Base-by-base conservation (phyloP, 371 early-diverging fungal genomes). In the Parasitella parasitica region DNA sequence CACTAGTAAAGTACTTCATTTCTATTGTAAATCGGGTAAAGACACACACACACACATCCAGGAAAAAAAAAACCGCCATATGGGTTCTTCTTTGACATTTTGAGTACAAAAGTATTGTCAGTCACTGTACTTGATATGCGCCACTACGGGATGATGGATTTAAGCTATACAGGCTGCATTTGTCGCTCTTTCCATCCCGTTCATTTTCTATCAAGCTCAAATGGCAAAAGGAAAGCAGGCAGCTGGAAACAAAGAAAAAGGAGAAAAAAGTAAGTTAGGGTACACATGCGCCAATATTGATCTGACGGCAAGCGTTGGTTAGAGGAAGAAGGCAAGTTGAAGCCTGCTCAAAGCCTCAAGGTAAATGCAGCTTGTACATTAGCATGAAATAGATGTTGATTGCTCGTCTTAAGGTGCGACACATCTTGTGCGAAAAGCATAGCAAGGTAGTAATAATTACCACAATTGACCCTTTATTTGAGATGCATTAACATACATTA, bases 391-490 rank as follows among this genome's bases (percentile, higher is more conserved):
- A 16, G 5, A 26, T 55, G 11, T 6, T 20, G 26, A 30, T 30
- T 11, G 12, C 5, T 57, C 36, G n/a, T 13, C 69, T n/a, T n/a
- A n/a, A 87, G 87, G 89, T 91, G 50, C 85, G 94, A 38, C 94
- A 93, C 69, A 93, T 93, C 57, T 78, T 93, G n/a, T 93, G 94
- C 67, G 92, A 90, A 67, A 93, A 91, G 67, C 91, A 91, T 38
- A 68, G 80, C 57, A 90, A 81, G 76, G 88, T 81, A n/a, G n/a
- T n/a, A 80, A 59, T 13, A 4, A 8, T 59, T 32, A 37, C 11
- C 22, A 63, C 34, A 20, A 50, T 46, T 28, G 35, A 57, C 34
- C 48, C n/a, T n/a, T n/a, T n/a, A 46, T 41, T 43, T 41, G 41
- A 52, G 20, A 43, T 20, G 53, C 18, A 13, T 35, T 26, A 27